Percentiles rank a stretch among this genome's conserved stretches.
Conservation (phyloP, 176 grass and related monocot genomes). For the Typha latifolia region DNA sequence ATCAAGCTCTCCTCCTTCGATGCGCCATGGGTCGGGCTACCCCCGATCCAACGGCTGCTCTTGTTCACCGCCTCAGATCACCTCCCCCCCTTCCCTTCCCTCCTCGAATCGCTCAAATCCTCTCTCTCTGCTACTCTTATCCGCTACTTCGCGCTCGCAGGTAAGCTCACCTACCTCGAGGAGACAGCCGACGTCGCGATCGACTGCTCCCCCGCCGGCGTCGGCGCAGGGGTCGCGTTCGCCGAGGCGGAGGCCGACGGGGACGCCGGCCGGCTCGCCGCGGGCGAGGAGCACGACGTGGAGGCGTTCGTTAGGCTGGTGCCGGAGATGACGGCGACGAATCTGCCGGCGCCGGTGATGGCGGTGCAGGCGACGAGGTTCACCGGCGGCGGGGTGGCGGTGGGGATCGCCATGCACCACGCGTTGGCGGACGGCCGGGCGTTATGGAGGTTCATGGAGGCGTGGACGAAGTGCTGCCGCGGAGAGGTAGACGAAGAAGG, state of each 20-base stretch:
- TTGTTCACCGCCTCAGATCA: background rate
- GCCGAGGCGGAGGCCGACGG: slow-evolving; percentile 1
- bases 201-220: slow-evolving; percentile 18
- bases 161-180: slow-evolving; percentile 16
- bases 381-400: background rate
- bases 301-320: slow-evolving; percentile 22
- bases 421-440: slow-evolving; percentile 30
- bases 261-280: slow-evolving; percentile 14
- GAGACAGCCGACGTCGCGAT: slow-evolving; percentile 28
- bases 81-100: slow-evolving; percentile 19
- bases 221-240: slow-evolving; percentile 3
- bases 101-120: slow-evolving; percentile 7
- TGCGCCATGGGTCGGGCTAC: background rate
- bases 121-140: slow-evolving; percentile 20
- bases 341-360: slow-evolving; percentile 32
- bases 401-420: slow-evolving; percentile 33
- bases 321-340: slow-evolving; percentile 21
- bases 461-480: slow-evolving; percentile 28
- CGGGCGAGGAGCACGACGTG: slow-evolving; percentile 17
- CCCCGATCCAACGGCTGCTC: background rate
- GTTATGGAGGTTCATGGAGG: slow-evolving; percentile 39
- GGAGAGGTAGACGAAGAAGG: background rate
- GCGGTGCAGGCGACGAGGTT: slow-evolving; percentile 44
- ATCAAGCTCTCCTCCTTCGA: background rate
- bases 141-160: slow-evolving; percentile 26